Percentiles rank a stretch among this genome's conserved stretches.
These are phyloP conservation scores for Licmophora abbreviata DNA, from an alignment of 108 stramenopile genomes.

Conservation along the genomic window DNA sequence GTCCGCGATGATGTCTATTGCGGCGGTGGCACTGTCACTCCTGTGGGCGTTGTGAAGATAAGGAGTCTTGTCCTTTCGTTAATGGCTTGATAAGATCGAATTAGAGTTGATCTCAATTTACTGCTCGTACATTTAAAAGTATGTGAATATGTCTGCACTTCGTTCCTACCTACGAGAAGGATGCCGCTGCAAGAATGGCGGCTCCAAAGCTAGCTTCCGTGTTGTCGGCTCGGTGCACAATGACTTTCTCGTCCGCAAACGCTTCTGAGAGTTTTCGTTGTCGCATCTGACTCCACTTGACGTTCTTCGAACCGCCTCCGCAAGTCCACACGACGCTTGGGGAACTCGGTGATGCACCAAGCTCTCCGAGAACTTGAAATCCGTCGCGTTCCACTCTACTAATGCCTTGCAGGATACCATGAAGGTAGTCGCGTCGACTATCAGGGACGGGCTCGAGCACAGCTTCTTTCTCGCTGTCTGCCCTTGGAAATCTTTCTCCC, in stretches of 20 bases:
- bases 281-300: slow-evolving; percentile 72
- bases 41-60: too few relatives aligned
- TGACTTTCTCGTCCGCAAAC: slow-evolving; percentile 22
- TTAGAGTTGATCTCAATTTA: too few relatives aligned
- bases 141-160: too few relatives aligned
- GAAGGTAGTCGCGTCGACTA: slow-evolving; percentile 58
- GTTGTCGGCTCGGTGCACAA: slow-evolving; percentile 55
- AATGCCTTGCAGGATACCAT: slow-evolving; percentile 76
- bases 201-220: slow-evolving; percentile 88
- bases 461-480: slow-evolving; percentile 72
- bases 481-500: slow-evolving; percentile 88
- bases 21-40: too few relatives aligned
- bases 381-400: slow-evolving; percentile 72
- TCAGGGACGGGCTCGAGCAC: slow-evolving; percentile 59
- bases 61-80: too few relatives aligned
- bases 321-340: slow-evolving; percentile 59
- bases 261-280: slow-evolving; percentile 48
- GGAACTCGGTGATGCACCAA: slow-evolving; percentile 65
- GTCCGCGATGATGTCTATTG: too few relatives aligned
- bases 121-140: too few relatives aligned
- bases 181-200: slow-evolving; percentile 78
- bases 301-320: slow-evolving; percentile 86
- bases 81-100: too few relatives aligned
- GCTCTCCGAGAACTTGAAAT: slow-evolving; percentile 59
- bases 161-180: too few relatives aligned